Evolutionary conservation across 2,329 filamentous ascomycete species (phyloP).

Genomic region (Talaromyces sp.): DNA sequence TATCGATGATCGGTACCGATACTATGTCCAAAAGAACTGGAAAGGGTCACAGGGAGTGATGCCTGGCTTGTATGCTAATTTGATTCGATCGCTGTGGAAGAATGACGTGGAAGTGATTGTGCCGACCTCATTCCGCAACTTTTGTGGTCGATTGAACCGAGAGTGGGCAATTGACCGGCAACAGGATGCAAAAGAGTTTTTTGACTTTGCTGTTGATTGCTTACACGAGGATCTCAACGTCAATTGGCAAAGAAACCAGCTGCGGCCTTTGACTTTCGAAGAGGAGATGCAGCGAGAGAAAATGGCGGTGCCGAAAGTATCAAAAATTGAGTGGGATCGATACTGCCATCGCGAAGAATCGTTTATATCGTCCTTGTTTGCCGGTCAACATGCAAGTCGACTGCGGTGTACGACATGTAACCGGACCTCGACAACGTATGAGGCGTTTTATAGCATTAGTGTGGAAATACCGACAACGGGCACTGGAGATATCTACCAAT

Average conservation of each 20-base stretch:
- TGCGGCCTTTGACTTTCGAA: slow-evolving; percentile 53
- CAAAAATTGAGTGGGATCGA: slow-evolving; percentile 67
- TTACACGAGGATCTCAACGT: slow-evolving; percentile 82
- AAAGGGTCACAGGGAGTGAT: slow-evolving; percentile 61
- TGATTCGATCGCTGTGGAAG: slow-evolving; percentile 60
- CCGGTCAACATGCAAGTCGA: slow-evolving; percentile 61
- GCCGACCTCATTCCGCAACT: slow-evolving; percentile 60
- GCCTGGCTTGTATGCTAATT: slow-evolving; percentile 57
- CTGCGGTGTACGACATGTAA: slow-evolving; percentile 58
- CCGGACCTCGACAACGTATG: slow-evolving; percentile 61
- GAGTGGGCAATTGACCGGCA: slow-evolving; percentile 71
- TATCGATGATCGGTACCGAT: slow-evolving; percentile 57
- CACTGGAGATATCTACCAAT: slow-evolving; percentile 58
- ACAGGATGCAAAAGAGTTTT: slow-evolving; percentile 89
- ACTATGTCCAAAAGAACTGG: slow-evolving; percentile 59
- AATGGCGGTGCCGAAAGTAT: slow-evolving; percentile 59
- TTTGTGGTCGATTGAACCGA: slow-evolving; percentile 59
- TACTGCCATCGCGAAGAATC: slow-evolving; percentile 67
- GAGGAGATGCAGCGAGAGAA: slow-evolving; percentile 59
- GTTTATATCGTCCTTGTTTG: slow-evolving; percentile 75
- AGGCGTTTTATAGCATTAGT: slow-evolving; percentile 66
- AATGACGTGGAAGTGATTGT: slow-evolving; percentile 47
- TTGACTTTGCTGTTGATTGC: slow-evolving; percentile 73
- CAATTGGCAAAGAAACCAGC: slow-evolving; percentile 54
- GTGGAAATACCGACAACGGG: slow-evolving; percentile 63